Conservation (phyloP, 768 basidiomycete species). For the Boletus pseudo-olivaceus region DNA sequence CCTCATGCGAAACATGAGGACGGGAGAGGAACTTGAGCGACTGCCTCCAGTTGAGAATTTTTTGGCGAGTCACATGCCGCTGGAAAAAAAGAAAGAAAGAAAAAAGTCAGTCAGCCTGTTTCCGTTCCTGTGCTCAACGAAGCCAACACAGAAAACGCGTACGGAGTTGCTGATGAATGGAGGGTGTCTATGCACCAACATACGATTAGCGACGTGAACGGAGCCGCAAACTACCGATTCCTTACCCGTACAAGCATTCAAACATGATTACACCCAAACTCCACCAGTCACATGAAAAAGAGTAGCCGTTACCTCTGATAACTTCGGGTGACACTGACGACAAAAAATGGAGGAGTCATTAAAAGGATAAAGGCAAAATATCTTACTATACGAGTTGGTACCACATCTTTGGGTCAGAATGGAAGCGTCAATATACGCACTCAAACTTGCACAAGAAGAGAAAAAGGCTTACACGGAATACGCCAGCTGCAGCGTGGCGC, state of each 20-base stretch:
- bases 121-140: conserved; percentile 21
- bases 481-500: conserved; percentile 54
- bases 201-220: conserved; percentile 24
- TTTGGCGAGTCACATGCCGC: conserved; percentile 94
- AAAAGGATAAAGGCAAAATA: conserved; percentile 25
- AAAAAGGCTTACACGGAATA: conserved; percentile 74
- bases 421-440: conserved; percentile 22
- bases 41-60: conserved; percentile 94
- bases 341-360: conserved; percentile 24
- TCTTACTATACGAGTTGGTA: conserved; percentile 82
- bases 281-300: conserved; percentile 98
- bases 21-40: conserved; percentile 82
- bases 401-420: conserved; percentile 58
- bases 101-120: conserved; percentile 6
- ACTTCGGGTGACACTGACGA: conserved; percentile 83
- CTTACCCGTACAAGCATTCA: conserved; percentile 89
- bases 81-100: conserved; percentile 28
- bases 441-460: conserved; percentile 13
- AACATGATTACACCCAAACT: conserved; percentile 96
- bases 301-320: conserved; percentile 88
- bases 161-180: conserved; percentile 96
- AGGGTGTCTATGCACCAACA: conserved; percentile 60
- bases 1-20: conserved; percentile 83
- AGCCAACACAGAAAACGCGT: conserved; percentile 28
- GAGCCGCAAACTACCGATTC: conserved; percentile 29